Evolutionary conservation across 345 rosid species (phyloP), one percentile per base, ranked within the genome.

Genomic region (Eucalyptus cloeziana): DNA sequence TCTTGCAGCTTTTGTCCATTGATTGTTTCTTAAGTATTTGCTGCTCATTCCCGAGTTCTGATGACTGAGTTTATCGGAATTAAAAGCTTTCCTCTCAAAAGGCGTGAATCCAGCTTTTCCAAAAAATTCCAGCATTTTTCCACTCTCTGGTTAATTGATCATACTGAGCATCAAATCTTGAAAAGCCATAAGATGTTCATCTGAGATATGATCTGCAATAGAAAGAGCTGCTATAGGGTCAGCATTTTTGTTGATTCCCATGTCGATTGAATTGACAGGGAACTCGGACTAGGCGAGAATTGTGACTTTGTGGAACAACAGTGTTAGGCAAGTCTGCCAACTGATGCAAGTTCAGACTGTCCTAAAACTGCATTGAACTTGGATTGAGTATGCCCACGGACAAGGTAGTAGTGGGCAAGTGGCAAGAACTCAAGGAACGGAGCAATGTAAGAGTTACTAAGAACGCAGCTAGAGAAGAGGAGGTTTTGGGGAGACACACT

Each of bases 211-310:
- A 62, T 30, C 31, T 60, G 69, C n/a, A 60, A 60, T 60, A 27
- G 69, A 60, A 27, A 12, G 31, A 60, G 67, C 69, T 60, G n/a
- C 5, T 25, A 25, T 25, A 27, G 31, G 31, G 69, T 60, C 31
- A 60, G 31, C 69, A 60, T 60, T 25, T 58, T 60, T 25, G 69
- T 60, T 60, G 69, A 60, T 60, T 25, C 69, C 31, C 15, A 27
- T 27, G 69, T 60, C 0, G 16, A 25, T 60, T 60, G 69, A 60
- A 27, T 25, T 58, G 69, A 60, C 69, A 27, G 69, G 69, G 69
- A 60, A 27, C 16, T 60, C 14, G 0, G 0, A 60, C 0, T 60
- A 27, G 67, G n/a, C 3, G 1, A 60, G 16, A 60, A 60, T 30
- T 5, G 69, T 60, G 12, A 60, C 15, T 60, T 27, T 58, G 69